These are phyloP conservation scores for Colletotrichum sp. DNA, from an alignment of 2,329 filamentous ascomycete genomes.

Conservation along the genomic window DNA sequence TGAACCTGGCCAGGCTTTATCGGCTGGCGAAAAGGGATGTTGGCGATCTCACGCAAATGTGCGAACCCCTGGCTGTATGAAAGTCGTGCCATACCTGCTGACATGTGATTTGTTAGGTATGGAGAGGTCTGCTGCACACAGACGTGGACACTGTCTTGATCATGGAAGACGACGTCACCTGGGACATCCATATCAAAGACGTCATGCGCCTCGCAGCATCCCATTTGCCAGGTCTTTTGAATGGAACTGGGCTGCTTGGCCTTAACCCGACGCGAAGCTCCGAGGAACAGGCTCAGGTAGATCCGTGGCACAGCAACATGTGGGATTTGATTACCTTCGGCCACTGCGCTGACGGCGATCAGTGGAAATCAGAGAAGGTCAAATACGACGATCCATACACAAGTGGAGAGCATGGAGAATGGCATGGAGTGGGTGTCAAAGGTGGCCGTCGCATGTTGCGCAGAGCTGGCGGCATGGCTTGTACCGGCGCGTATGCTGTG, in stretches of 20 bases:
- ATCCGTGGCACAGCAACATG: conserved; percentile 26
- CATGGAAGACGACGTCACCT: conserved; percentile 32
- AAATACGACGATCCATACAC: conserved; percentile 1
- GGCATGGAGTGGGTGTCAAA: conserved; percentile 22
- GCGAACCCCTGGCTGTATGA: neutral
- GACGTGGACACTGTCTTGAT: conserved; percentile 26
- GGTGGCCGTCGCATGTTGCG: conserved; percentile 27
- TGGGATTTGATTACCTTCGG: conserved; percentile 29
- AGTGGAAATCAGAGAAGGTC: neutral
- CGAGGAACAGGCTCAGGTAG: neutral
- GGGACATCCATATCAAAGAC: conserved; percentile 29
- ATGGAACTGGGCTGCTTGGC: neutral
- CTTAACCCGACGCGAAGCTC: neutral
- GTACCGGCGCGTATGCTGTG: conserved; percentile 31
- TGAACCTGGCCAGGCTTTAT: conserved; percentile 15
- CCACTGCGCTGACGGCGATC: conserved; percentile 25
- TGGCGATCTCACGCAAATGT: conserved; percentile 33
- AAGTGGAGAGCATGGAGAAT: conserved; percentile 6
- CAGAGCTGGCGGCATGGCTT: conserved; percentile 24
- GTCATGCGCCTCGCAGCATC: conserved; percentile 24
- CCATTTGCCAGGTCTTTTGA: neutral
- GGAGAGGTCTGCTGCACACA: conserved; percentile 27
- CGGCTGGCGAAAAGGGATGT: conserved; percentile 26
- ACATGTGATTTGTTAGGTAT: conserved; percentile 24
- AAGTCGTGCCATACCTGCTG: neutral